phyloP scores from a whole-genome alignment of 768 basidiomycete species.

The Tulasnella sp. region DNA sequence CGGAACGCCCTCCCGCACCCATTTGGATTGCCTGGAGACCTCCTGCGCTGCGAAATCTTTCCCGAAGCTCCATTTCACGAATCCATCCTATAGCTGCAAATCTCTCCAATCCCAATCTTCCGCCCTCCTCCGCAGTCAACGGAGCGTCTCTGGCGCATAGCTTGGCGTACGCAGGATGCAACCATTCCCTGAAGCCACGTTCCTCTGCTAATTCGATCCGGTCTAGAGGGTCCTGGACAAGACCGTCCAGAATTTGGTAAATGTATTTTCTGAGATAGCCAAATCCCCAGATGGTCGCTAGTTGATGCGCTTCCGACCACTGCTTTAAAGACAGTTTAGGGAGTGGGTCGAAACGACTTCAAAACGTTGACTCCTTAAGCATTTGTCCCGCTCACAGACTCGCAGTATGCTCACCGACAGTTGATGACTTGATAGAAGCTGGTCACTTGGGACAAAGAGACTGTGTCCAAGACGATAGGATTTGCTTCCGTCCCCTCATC shows the following conservation, averaged over 20 bases:
- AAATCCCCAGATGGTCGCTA: slow-evolving; percentile 2
- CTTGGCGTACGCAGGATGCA: slow-evolving; percentile 2
- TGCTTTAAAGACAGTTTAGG: not conserved
- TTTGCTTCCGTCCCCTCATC: not conserved
- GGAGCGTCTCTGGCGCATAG: not conserved
- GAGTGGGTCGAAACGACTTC: not conserved
- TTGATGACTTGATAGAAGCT: not conserved
- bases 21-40: too few species aligned
- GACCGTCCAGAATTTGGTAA: not conserved
- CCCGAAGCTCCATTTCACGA: not conserved
- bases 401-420: not conserved
- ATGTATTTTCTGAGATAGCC: not conserved
- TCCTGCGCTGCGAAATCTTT: too few species aligned
- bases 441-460: not conserved
- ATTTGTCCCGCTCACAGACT: too few species aligned
- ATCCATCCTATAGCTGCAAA: not conserved
- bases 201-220: not conserved
- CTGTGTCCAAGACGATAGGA: not conserved
- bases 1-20: too few species aligned
- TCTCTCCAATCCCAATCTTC: not conserved
- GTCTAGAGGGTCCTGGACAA: not conserved
- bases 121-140: not conserved
- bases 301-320: not conserved
- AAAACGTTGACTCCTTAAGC: too few species aligned
- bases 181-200: not conserved